These are phyloP conservation scores for Cladosporium sp. DNA, from an alignment of 2,329 filamentous ascomycete species.

Conservation along the genomic window DNA sequence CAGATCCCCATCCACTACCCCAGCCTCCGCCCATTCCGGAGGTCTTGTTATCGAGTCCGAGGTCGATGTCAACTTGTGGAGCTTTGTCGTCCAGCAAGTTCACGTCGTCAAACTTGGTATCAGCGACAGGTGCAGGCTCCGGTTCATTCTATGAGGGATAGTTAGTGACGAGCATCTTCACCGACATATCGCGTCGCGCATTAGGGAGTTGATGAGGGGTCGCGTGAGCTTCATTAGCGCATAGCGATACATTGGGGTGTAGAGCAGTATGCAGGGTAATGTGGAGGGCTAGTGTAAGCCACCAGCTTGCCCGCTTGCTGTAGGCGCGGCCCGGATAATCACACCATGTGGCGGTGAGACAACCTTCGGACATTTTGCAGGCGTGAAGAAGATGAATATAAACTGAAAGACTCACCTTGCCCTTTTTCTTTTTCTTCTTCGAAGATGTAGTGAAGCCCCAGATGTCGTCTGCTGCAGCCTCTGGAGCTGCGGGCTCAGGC, in stretches of 20 bases:
- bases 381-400: slow-evolving; percentile 12
- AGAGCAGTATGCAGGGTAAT: slow-evolving; percentile 8
- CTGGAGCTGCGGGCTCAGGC: slow-evolving; percentile 12
- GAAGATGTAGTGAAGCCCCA: slow-evolving; percentile 20
- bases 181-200: slow-evolving; percentile 1
- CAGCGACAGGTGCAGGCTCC: slow-evolving; percentile 24
- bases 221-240: slow-evolving; percentile 10
- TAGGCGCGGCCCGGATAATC: slow-evolving; percentile 4
- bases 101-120: slow-evolving; percentile 45
- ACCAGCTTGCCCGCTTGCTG: slow-evolving; percentile 5
- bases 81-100: slow-evolving; percentile 42
- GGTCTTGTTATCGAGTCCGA: slow-evolving; percentile 31
- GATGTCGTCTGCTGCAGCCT: slow-evolving; percentile 21
- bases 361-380: neutral
- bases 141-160: slow-evolving; percentile 23
- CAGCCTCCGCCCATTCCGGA: slow-evolving; percentile 30
- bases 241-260: slow-evolving; percentile 3
- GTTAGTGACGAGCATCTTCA: slow-evolving; percentile 7
- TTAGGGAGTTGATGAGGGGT: slow-evolving; percentile 11
- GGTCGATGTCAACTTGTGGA: slow-evolving; percentile 46
- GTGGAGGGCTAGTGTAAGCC: slow-evolving; percentile 7
- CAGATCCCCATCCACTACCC: slow-evolving; percentile 31
- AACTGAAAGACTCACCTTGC: slow-evolving; percentile 27
- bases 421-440: slow-evolving; percentile 33
- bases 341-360: slow-evolving; percentile 12